phyloP scores from a whole-genome alignment of 2,329 filamentous ascomycete genomes.

The Penicillium oxalicum region DNA sequence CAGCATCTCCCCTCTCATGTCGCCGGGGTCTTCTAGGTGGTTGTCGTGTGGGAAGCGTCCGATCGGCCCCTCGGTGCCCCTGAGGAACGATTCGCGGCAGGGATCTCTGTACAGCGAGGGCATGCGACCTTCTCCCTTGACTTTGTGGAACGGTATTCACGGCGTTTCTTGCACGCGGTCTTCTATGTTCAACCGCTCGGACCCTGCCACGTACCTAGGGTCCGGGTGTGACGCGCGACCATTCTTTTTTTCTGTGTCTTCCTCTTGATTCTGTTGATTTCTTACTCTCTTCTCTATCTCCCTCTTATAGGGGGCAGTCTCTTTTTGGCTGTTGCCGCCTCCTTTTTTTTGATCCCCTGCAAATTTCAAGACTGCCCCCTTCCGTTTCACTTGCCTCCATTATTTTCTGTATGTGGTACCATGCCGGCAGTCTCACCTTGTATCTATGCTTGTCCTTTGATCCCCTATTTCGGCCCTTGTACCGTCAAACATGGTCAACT shows the following conservation, averaged over 20 bases:
- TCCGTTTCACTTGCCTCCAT: slow-evolving; percentile 14
- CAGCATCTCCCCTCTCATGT: not conserved
- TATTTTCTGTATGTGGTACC: slow-evolving; percentile 22
- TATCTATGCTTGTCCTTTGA: slow-evolving; percentile 31
- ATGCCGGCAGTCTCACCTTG: slow-evolving; percentile 32
- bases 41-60: not conserved
- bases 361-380: slow-evolving; percentile 8
- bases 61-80: not conserved
- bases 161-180: slow-evolving; percentile 28
- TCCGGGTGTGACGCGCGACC: slow-evolving; percentile 23
- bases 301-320: slow-evolving; percentile 10
- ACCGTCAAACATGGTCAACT: slow-evolving; percentile 1
- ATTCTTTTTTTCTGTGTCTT: not conserved
- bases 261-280: slow-evolving; percentile 11
- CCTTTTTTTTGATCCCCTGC: slow-evolving; percentile 3
- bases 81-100: slow-evolving; percentile 14
- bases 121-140: slow-evolving; percentile 18
- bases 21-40: not conserved
- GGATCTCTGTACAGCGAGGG: slow-evolving; percentile 27
- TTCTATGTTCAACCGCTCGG: slow-evolving; percentile 20
- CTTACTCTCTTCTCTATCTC: slow-evolving; percentile 16
- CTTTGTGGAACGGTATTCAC: slow-evolving; percentile 15
- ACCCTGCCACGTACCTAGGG: slow-evolving; percentile 41
- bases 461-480: slow-evolving; percentile 16
- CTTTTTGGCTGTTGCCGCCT: not conserved